Evolutionary conservation across 2,329 filamentous ascomycete genomes (phyloP).

Genomic region (Tolypocladium nubicola): DNA sequence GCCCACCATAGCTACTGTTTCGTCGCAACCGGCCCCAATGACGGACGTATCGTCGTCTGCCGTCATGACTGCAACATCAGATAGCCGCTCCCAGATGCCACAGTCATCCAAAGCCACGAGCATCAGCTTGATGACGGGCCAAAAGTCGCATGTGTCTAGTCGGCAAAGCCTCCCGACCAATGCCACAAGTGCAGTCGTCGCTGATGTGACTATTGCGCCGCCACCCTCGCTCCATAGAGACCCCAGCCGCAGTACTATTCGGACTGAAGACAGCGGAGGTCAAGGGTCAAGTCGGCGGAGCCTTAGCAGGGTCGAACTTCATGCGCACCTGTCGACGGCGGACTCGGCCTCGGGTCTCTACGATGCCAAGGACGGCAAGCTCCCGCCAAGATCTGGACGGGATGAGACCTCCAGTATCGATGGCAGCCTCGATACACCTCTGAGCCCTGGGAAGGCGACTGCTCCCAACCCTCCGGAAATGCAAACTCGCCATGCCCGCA

Average conservation of each 20-base stretch:
- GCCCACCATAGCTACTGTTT: conserved; percentile 16
- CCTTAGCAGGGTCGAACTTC: conserved; percentile 30
- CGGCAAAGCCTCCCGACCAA: conserved; percentile 31
- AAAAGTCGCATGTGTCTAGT: conserved; percentile 29
- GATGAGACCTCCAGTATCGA: conserved; percentile 36
- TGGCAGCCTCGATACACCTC: conserved; percentile 30
- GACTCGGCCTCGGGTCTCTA: conserved; percentile 27
- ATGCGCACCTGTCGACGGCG: conserved; percentile 21
- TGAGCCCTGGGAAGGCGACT: conserved; percentile 30
- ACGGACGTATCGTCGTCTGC: conserved; percentile 27
- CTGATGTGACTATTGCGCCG: conserved; percentile 34
- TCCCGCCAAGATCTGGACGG: conserved; percentile 22
- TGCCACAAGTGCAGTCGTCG: conserved; percentile 28
- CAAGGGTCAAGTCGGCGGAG: conserved; percentile 28
- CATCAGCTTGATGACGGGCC: conserved; percentile 31
- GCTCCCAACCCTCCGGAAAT: conserved; percentile 19
- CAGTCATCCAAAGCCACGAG: conserved; percentile 38
- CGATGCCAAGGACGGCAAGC: conserved; percentile 24
- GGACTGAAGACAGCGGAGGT: conserved; percentile 31
- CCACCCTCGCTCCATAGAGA: conserved; percentile 42
- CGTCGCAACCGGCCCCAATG: conserved; percentile 18
- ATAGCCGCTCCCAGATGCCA: conserved; percentile 29
- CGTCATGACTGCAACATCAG: conserved; percentile 19
- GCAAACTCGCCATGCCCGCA: conserved; percentile 24
- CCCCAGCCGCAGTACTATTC: conserved; percentile 27